A percentile compares a stretch with the other conserved stretches of the same genome.
Conservation (phyloP, 192 early-diverging fungal genomes). For the Pilobolus umbonatus region DNA sequence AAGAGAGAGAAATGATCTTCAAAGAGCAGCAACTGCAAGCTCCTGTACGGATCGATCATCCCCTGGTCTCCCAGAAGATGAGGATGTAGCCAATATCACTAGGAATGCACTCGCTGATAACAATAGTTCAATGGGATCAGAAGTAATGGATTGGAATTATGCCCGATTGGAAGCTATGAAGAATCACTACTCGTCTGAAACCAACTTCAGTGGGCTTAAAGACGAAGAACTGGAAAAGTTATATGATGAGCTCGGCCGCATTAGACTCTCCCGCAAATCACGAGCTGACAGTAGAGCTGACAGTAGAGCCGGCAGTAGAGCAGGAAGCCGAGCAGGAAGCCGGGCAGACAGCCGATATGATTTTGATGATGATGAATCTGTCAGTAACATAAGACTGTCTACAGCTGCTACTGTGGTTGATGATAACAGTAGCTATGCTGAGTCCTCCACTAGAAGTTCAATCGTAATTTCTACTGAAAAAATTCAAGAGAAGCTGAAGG, state of each 20-base stretch:
- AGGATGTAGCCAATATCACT: not conserved
- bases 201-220: constrained; percentile 46
- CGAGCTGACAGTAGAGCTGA: constrained; percentile 42
- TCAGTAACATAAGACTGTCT: constrained; percentile 2
- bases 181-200: constrained; percentile 35
- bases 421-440: constrained; percentile 29
- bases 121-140: constrained; percentile 38
- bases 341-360: not conserved
- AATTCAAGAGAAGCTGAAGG: constrained; percentile 39
- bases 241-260: constrained; percentile 51
- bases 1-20: constrained; percentile 45
- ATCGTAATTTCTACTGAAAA: constrained; percentile 17
- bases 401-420: constrained; percentile 15
- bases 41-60: not conserved
- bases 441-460: constrained; percentile 8
- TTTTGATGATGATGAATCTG: constrained; percentile 16
- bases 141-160: constrained; percentile 70
- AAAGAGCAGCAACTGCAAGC: constrained; percentile 7
- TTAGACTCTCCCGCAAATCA: constrained; percentile 42
- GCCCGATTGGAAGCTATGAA: constrained; percentile 65
- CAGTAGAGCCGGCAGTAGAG: not conserved
- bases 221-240: constrained; percentile 53
- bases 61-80: constrained; percentile 1
- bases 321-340: not conserved
- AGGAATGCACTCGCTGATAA: not conserved